Evolutionary conservation across 139 green algal species (phyloP), one percentile per base, ranked within the genome.

Genomic region (Pycnococcus provasolii): DNA sequence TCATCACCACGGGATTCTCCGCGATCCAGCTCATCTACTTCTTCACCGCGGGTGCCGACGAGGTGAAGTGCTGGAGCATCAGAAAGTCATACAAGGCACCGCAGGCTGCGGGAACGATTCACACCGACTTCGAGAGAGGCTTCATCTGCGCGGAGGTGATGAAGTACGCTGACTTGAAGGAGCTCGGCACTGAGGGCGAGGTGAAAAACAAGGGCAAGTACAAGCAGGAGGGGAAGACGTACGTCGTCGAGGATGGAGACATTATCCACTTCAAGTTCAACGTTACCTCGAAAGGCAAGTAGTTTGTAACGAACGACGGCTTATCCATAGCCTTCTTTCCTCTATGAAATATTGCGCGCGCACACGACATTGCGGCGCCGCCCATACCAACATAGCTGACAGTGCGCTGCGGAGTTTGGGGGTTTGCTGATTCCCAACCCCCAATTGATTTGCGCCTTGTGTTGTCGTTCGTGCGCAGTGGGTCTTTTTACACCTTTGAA

Each of bases 141-240:
- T 99, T 99, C 86, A 99, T 99, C 73, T 96, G 91, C 47, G 94
- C 93, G 0, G 94, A 99, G 73, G 89, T 94, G 3, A 90, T 94
- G 39, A 15, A 48, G 42, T 94, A 85, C 60, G 80, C 86, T 0
- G 88, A 92, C 66, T 78, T 95, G 37, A 84, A 94, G 50, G 87
- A 92, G 73, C 62, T 89, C 9, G 85, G 85, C 51, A 87, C 39
- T n/a, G 59, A 60, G 66, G 45, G 46, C 0, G 85, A 84, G 9
- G 85, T 94, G 48, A 96, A 96, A 84, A 90, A 91, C 3, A 86
- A 84, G 1, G 94, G 94, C 61, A 98, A 97, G 78, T 97, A 94
- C 79, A 76, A 81, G 60, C 94, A 99, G 71, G 83, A 99, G 72
- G 94, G 92, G 60, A 98, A 98, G 78, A 85, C 85, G 42, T 99